A percentile compares a stretch with the other conserved stretches of the same genome.
Evolutionary conservation across 108 stramenopile genomes (phyloP).

Genomic region (Cyclotella baltica): DNA sequence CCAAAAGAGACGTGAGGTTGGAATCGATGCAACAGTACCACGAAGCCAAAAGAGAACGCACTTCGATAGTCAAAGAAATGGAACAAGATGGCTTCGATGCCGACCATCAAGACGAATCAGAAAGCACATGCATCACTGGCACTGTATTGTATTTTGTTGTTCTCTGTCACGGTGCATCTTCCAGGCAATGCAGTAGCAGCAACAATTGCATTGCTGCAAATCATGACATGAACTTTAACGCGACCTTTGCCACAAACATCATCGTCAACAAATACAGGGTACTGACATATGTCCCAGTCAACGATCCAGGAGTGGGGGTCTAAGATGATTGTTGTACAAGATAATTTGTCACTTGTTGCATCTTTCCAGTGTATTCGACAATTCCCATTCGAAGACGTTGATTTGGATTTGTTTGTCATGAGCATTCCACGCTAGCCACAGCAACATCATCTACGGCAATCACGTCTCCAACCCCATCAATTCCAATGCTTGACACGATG

Average conservation of each 20-base stretch:
- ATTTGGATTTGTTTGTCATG: constrained; percentile 22
- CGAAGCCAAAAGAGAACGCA: too few species aligned
- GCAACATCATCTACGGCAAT: constrained; percentile 28
- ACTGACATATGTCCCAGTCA: constrained; percentile 36
- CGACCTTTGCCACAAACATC: constrained; percentile 40
- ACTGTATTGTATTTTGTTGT: constrained; percentile 26
- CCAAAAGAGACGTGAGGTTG: too few species aligned
- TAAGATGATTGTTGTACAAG: constrained; percentile 34
- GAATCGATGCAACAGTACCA: too few species aligned
- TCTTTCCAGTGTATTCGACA: constrained; percentile 18
- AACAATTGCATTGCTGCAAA: not conserved
- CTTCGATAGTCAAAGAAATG: too few species aligned
- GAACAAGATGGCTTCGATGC: too few species aligned
- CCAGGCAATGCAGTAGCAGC: constrained; percentile 13
- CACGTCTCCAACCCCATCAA: constrained; percentile 7
- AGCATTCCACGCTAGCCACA: constrained; percentile 24
- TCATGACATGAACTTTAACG: constrained; percentile 39
- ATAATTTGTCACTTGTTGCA: constrained; percentile 25
- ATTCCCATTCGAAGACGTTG: constrained; percentile 40
- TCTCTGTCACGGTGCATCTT: constrained; percentile 14
- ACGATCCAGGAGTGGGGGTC: constrained; percentile 19
- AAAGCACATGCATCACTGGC: too few species aligned
- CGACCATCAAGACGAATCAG: too few species aligned
- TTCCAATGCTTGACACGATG: constrained; percentile 22
- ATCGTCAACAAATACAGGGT: constrained; percentile 31